These are phyloP conservation scores for Vicia faba DNA, from an alignment of 306 rosid species.

Conservation along the genomic window DNA sequence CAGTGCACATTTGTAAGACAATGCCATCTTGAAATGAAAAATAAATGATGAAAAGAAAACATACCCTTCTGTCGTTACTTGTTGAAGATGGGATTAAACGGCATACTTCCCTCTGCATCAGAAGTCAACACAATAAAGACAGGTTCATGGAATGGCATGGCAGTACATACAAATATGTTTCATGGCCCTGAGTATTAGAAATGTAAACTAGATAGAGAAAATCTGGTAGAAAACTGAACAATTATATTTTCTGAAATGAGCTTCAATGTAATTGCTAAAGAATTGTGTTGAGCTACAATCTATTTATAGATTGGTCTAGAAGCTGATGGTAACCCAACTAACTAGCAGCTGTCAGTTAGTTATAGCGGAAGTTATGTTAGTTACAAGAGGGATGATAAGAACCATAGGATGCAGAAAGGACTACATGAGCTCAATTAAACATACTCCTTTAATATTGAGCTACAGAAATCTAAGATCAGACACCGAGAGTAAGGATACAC, in stretches of 20 bases:
- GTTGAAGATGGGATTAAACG: constrained; percentile 76
- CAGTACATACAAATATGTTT: not conserved
- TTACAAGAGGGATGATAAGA: not conserved
- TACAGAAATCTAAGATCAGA: constrained; percentile 27
- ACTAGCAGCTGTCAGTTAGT: not conserved
- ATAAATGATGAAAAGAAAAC: constrained; percentile 37
- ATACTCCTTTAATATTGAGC: constrained; percentile 1
- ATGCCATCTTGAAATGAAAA: constrained; percentile 16
- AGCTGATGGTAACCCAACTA: not conserved
- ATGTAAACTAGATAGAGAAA: not conserved
- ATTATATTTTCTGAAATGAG: not conserved
- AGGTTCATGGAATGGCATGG: constrained; percentile 18
- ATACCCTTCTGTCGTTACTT: constrained; percentile 73
- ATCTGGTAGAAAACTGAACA: not conserved
- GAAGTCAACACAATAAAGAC: constrained; percentile 32
- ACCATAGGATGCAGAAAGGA: not conserved
- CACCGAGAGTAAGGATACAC: not conserved
- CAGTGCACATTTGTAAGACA: constrained; percentile 1
- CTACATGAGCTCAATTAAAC: not conserved
- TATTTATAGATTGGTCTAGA: not conserved
- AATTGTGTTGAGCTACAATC: not conserved
- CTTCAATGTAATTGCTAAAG: not conserved
- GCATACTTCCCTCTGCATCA: constrained; percentile 89
- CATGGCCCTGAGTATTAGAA: not conserved
- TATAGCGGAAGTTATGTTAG: not conserved